Percentiles rank a stretch among this genome's conserved stretches.
phyloP scores from a whole-genome alignment of 176 grass and related monocot genomes.

The Juncus effusus region DNA sequence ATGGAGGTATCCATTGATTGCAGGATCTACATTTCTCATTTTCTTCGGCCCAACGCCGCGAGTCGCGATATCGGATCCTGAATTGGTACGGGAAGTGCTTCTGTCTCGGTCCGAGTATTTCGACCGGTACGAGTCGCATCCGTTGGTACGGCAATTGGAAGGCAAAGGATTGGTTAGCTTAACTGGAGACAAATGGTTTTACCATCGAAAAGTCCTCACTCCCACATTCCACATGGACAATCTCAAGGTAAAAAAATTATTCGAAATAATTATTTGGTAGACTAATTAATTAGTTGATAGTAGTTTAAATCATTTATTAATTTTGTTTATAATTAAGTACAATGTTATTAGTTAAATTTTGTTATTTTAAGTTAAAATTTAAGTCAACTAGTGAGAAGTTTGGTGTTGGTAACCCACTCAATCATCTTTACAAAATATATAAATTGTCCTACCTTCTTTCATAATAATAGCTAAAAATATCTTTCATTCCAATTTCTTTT shows the following conservation, averaged over 20 bases:
- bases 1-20: conserved; percentile 9
- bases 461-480: too few relatives aligned
- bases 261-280: too few relatives aligned
- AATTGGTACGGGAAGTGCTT: conserved; percentile 90
- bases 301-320: neutral
- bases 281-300: too few relatives aligned
- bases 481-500: too few relatives aligned
- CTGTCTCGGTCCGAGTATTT: conserved; percentile 72
- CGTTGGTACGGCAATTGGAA: conserved; percentile 93
- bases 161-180: conserved; percentile 92
- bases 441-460: too few relatives aligned
- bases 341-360: neutral
- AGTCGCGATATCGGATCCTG: conserved; percentile 76
- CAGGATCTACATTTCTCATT: conserved; percentile 91
- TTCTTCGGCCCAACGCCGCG: conserved; percentile 91
- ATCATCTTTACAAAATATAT: too few relatives aligned
- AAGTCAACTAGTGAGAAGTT: too few relatives aligned
- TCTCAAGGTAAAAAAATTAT: conserved; percentile 53
- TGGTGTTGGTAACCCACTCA: too few relatives aligned
- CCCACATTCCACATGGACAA: conserved; percentile 94
- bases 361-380: neutral
- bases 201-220: conserved; percentile 76
- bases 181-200: conserved; percentile 85
- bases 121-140: conserved; percentile 96
- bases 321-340: conserved; percentile 6